These are phyloP conservation scores for Cardamine chenopodiifolia DNA, from an alignment of 345 rosid species.

Conservation along the genomic window DNA sequence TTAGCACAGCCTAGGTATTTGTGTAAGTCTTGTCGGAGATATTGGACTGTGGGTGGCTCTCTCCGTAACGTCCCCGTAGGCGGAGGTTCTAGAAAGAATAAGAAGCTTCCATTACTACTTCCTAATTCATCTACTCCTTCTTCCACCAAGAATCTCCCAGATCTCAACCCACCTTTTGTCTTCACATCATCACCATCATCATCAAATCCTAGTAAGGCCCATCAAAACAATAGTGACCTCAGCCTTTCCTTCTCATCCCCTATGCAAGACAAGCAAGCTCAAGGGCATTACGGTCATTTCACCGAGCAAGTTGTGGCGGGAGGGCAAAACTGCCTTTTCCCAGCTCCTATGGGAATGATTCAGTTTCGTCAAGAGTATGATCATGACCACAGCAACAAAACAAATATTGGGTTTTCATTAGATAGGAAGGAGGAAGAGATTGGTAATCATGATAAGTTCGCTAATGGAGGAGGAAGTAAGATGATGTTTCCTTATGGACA, in stretches of 20 bases:
- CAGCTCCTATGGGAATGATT: conserved; percentile 40
- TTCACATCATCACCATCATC: conserved; percentile 33
- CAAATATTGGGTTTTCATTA: conserved; percentile 32
- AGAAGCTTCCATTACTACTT: conserved; percentile 36
- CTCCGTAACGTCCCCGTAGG: conserved; percentile 46
- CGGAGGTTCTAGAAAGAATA: conserved; percentile 44
- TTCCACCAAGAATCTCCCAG: conserved; percentile 36
- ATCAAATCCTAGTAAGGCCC: conserved; percentile 39
- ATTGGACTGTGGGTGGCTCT: conserved; percentile 47
- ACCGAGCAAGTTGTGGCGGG: conserved; percentile 1
- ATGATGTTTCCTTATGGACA: conserved; percentile 36
- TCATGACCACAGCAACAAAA: conserved; percentile 22
- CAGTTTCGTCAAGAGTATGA: conserved; percentile 41
- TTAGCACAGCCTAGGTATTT: conserved; percentile 45
- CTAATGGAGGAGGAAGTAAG: conserved; percentile 36
- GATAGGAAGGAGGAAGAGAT: conserved; percentile 23
- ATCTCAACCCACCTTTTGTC: conserved; percentile 41
- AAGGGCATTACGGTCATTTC: conserved; percentile 30
- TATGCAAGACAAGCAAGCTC: conserved; percentile 24
- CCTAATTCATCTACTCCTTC: conserved; percentile 30
- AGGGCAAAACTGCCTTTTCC: conserved; percentile 36
- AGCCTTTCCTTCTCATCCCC: conserved; percentile 34
- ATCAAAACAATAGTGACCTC: conserved; percentile 22
- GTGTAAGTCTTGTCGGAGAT: conserved; percentile 44
- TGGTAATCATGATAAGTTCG: conserved; percentile 7